Percentiles rank a stretch among this genome's conserved stretches.
phyloP scores from a whole-genome alignment of 2,329 filamentous ascomycete species.

The Penicillium sp. region DNA sequence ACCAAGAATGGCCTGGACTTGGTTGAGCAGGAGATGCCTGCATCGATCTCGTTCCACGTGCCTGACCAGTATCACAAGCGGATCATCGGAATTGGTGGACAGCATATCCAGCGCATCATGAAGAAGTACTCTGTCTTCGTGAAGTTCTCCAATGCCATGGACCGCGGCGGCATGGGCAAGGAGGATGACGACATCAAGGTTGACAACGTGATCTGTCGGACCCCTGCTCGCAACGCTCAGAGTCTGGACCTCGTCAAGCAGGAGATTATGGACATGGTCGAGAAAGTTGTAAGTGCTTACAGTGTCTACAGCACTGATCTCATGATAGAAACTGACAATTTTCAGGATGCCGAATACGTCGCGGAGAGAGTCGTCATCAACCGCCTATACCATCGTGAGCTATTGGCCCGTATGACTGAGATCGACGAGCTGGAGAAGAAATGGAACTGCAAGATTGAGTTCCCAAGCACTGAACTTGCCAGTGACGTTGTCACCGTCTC shows the following conservation, averaged over 20 bases:
- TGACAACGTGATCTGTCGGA: slow-evolving; percentile 98
- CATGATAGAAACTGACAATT: not conserved
- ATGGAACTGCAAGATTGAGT: slow-evolving; percentile 99
- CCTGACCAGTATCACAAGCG: slow-evolving; percentile 99
- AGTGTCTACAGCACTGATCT: not conserved
- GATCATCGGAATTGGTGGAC: slow-evolving; percentile 96
- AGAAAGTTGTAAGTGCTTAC: slow-evolving; percentile 68
- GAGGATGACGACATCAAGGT: slow-evolving; percentile 98
- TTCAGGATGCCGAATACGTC: slow-evolving; percentile 88
- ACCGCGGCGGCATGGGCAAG: slow-evolving; percentile 86
- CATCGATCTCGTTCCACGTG: slow-evolving; percentile 97
- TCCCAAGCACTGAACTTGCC: slow-evolving; percentile 94
- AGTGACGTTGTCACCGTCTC: slow-evolving; percentile 95
- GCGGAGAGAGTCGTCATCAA: slow-evolving; percentile 92
- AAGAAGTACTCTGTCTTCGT: slow-evolving; percentile 99
- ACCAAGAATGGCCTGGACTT: slow-evolving; percentile 89
- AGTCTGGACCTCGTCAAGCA: slow-evolving; percentile 96
- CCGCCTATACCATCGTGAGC: slow-evolving; percentile 89
- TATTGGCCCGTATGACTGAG: slow-evolving; percentile 81
- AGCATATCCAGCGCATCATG: slow-evolving; percentile 99
- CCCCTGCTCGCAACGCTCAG: slow-evolving; percentile 92
- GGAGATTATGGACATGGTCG: slow-evolving; percentile 99
- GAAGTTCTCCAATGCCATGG: slow-evolving; percentile 99
- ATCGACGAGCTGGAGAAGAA: slow-evolving; percentile 97
- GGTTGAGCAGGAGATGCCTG: slow-evolving; percentile 98